Base-by-base conservation (phyloP, 257 asterid species). In the Anisodus tanguticus region DNA sequence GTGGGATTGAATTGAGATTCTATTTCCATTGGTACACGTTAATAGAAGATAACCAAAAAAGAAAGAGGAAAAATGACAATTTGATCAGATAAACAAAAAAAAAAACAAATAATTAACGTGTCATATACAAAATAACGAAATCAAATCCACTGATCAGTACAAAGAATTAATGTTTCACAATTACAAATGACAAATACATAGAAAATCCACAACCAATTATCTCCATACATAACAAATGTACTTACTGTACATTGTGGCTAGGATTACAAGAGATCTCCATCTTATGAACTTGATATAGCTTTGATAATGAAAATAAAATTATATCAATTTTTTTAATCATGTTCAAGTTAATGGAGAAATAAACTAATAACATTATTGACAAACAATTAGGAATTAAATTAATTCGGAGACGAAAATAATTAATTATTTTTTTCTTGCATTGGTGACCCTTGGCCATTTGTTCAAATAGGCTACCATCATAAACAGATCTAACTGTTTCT, bases 381-480 rank as follows among this genome's bases (percentile, higher is more conserved):
- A 68, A 39, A 69, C 3, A 69, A 69, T 72, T 10, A 71, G 13
- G 54, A 70, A 4, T 39, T 70, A 17, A 71, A 43, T 43, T 71
- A 4, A 71, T 45, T 71, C 43, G 5, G 15, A 5, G 13, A 39
- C 39, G 77, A 39, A 69, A 16, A 71, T 45, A 43, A 47, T 17
- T 37, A 67, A 86, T 87, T 90, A 88, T 84, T 54, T 85, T 87
- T 72, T 91, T 90, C 90, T 91, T 91, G 2, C 93, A 84, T 39
- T 87, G 89, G 10, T 82, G 86, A 81, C 91, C 95, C 90, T 88
- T 88, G 5, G 90, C 98, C 97, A 96, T 87, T 77, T 64, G 86
- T 10, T 92, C 97, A 41, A 96, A 96, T 76, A 96, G 76, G 92
- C 94, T 93, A 80, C 99, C 99, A 80, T 96, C 99, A 17, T 84